Evolutionary conservation across 805 yeast genomes (phyloP), one percentile per base, ranked within the genome.

Genomic region (Naumovozyma baii): DNA sequence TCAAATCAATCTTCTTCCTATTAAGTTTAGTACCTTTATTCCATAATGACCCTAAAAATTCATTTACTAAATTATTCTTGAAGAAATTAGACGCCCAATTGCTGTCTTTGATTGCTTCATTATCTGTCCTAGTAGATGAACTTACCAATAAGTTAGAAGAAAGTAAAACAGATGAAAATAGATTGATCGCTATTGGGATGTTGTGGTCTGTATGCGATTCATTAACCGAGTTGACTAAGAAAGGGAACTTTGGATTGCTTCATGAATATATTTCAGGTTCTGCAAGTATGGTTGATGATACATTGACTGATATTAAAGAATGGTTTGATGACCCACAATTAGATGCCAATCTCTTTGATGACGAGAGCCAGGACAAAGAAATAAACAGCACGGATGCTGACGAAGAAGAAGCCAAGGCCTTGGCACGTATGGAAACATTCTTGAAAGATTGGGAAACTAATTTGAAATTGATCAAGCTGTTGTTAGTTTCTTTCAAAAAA

Each of bases 171-270:
- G 49, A 50, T 3, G 62, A 63, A 25, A 67, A 62, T 3, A 66
- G 88, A 49, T 61, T 83, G 22, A 60, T 75, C 1, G 65, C 75
- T 0, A 73, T 83, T 16, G 92, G 87, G 13, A 71, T 72, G 52
- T 65, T 83, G 3, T 84, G 94, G 94, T 68, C 75, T n/a, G 57
- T 64, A 26, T 80, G 87, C 54, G 83, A 78, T 40, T 49, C 53
- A 0, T 38, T 82, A 7, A 56, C 60, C 9, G 55, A 59, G 7
- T 52, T 73, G 15, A 49, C 73, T 4, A 61, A 63, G 16, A 60
- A 55, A 18, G 86, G 86, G 0, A 70, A 74, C 36, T 45, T 75
- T 14, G 81, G 78, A 2, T 51, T 77, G 2, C 59, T 82, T 38
- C 72, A 70, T 28, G 48, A 49, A 22, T 71, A 69, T 39, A 59